Base-by-base conservation (phyloP, 805 yeast species). In the Myxozyma udenii region DNA sequence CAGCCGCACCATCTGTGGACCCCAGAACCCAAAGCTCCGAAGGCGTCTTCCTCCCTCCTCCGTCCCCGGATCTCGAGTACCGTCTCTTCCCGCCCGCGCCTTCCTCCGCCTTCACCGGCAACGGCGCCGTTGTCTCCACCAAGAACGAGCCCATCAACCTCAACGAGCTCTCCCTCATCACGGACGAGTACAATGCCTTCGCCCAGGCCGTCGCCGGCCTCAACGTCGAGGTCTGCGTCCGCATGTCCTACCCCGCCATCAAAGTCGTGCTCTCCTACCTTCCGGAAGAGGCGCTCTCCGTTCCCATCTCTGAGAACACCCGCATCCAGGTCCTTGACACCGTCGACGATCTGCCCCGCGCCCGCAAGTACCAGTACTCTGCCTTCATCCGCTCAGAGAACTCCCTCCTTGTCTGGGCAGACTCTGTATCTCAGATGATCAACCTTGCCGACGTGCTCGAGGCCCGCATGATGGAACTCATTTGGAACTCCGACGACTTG, bases 361-460 rank as follows among this genome's bases (percentile, higher is more conserved):
- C 52, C 7, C 44, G 57, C 7, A 49, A 46, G 36, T 42, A 46
- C 35, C 57, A 53, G 37, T 46, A 49, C 32, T 38, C 54, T 3
- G 57, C 57, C 5, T 53, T 50, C 33, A 41, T 53, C 21, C 33
- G 50, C 4, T 40, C 37, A 1, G 57, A 53, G n/a, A 40, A 40
- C 16, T 50, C 46, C 18, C 32, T 53, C 2, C 18, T 53, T 3
- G 52, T 53, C 28, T 53, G 57, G 57, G 48, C 57, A 11, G 57
- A 53, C 32, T 46, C 45, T 21, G 51, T 50, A 24, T 23, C 33
- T 11, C 38, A 36, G 26, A 25, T 49, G 25, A 24, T 46, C 18
- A 24, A 35, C 18, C 39, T 49, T 9, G 57, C 57, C 4, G 18
- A 41, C 12, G 28, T 38, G 45, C 37, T 53, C 23, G 54, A 49